Base-by-base conservation (phyloP, 805 yeast genomes). In the Metschnikowia lochheadii region DNA sequence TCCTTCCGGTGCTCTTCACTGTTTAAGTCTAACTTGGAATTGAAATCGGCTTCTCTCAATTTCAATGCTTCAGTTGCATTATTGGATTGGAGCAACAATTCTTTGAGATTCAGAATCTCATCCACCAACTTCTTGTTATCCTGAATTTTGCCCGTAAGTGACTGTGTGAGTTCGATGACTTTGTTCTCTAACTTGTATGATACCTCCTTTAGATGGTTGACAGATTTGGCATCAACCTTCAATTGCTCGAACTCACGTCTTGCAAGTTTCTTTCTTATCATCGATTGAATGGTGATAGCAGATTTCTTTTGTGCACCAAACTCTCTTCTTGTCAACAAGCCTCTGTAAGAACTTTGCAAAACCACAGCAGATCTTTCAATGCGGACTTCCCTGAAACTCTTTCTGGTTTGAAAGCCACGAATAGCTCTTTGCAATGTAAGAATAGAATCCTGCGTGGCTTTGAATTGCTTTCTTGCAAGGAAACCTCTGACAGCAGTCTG, bases 161-260 rank as follows among this genome's bases (percentile, higher is more conserved):
- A 80, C 63, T 92, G 95, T 3, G 97, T 92, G 59, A 94, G 80
- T 68, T 91, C 96, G 57, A 94, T 90, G n/a, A 95, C 97, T 76
- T 95, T 94, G 70, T 94, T 94, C 69, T 94, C 99, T 62, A 95
- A 79, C 66, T 87, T 83, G 71, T 89, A 94, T 61, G 96, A 90
- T 37, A 89, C 96, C 66, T 92, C 96, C 68, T 89, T 83, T 73
- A 89, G 79, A 64, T 86, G 95, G 65, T 85, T 85, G 41, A 89
- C 96, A 14, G 96, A 89, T 65, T 89, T 89, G 31, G 97, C 96
- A 56, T 94, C 98, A n/a, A 78, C 78, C 65, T 82, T 87, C 66
- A 89, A 75, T 50, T 75, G 69, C 55, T 73, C 70, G 59, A 88
- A 80, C 64, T 86, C 85, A 46, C 72, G 72, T 55, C 73, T 73